Conservation (phyloP, 2,329 filamentous ascomycete genomes). For the Scytalidium lignicola region DNA sequence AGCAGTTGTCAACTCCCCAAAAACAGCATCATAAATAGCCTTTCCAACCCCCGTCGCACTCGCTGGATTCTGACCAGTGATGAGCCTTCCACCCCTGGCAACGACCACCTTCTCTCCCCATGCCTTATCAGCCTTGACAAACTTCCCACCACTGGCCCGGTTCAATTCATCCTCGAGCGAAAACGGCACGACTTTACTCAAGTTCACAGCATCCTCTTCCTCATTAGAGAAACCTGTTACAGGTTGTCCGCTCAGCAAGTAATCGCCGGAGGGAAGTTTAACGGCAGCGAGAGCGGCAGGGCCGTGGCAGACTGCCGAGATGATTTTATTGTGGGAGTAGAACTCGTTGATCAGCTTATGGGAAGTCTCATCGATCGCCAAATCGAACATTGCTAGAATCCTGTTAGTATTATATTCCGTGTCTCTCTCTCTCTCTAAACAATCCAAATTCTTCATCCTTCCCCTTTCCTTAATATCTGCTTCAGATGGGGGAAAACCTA, state of each 20-base stretch:
- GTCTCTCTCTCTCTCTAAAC: no score
- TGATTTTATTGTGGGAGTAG: constrained; percentile 53
- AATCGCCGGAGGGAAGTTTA: constrained; percentile 43
- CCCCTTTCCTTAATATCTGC: no score
- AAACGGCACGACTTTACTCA: constrained; percentile 48
- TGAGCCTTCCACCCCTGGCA: constrained; percentile 27
- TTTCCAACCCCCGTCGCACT: constrained; percentile 35
- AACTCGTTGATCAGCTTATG: constrained; percentile 60
- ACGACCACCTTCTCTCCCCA: constrained; percentile 31
- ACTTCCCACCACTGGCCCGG: constrained; percentile 46
- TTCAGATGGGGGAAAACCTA: constrained; percentile 26
- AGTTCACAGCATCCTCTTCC: constrained; percentile 40
- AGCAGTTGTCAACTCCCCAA: constrained; percentile 11
- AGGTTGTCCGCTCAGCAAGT: constrained; percentile 49
- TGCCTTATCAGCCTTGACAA: constrained; percentile 48
- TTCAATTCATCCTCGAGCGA: constrained; percentile 51
- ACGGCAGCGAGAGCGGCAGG: constrained; percentile 58
- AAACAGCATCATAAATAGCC: constrained; percentile 28
- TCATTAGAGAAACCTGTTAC: constrained; percentile 56
- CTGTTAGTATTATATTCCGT: background rate
- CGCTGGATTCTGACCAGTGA: constrained; percentile 40
- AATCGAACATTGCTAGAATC: constrained; percentile 23
- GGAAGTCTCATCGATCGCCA: constrained; percentile 50
- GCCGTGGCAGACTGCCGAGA: constrained; percentile 66
- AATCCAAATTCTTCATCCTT: no score